Conservation (phyloP, 2,329 filamentous ascomycete genomes). For the Chrysoporthe austroafricana region DNA sequence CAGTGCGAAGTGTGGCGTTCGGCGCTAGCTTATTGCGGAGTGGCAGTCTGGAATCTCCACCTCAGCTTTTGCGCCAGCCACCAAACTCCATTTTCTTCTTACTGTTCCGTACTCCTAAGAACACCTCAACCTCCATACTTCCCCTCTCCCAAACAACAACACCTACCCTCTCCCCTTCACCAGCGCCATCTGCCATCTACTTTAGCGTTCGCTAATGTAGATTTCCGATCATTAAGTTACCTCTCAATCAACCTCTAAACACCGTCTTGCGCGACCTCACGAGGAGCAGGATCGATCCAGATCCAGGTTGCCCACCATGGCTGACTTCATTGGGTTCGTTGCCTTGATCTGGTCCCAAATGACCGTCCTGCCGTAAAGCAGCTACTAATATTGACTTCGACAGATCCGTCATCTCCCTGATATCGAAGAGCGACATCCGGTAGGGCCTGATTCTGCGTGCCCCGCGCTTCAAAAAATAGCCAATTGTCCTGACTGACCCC, state of each 20-base stretch:
- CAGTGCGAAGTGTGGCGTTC: conserved; percentile 3
- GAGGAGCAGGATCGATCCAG: conserved; percentile 9
- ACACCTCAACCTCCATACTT: neutral
- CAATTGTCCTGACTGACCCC: conserved; percentile 39
- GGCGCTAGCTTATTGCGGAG: conserved; percentile 7
- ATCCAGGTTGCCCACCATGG: conserved; percentile 45
- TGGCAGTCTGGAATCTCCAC: conserved; percentile 9
- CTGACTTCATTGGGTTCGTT: conserved; percentile 63
- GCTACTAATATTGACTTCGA: conserved; percentile 38
- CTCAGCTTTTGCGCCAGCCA: conserved; percentile 15
- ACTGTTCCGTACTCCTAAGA: neutral
- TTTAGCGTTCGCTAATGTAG: conserved; percentile 21
- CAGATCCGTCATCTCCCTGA: conserved; percentile 92
- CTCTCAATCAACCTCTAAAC: conserved; percentile 2
- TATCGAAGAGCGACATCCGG: conserved; percentile 97
- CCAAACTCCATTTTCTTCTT: conserved; percentile 14
- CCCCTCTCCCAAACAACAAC: conserved; percentile 2
- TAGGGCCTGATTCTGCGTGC: conserved; percentile 50
- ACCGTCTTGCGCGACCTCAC: conserved; percentile 15
- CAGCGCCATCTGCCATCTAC: neutral
- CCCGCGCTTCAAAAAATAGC: conserved; percentile 14
- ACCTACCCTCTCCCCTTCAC: neutral
- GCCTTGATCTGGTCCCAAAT: conserved; percentile 30
- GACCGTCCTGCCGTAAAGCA: conserved; percentile 19
- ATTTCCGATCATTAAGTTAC: conserved; percentile 2